Percentiles rank a stretch among this genome's conserved stretches.
These are phyloP conservation scores for Pseudoperonospora humuli DNA, from an alignment of 352 stramenopile species.

Conservation along the genomic window DNA sequence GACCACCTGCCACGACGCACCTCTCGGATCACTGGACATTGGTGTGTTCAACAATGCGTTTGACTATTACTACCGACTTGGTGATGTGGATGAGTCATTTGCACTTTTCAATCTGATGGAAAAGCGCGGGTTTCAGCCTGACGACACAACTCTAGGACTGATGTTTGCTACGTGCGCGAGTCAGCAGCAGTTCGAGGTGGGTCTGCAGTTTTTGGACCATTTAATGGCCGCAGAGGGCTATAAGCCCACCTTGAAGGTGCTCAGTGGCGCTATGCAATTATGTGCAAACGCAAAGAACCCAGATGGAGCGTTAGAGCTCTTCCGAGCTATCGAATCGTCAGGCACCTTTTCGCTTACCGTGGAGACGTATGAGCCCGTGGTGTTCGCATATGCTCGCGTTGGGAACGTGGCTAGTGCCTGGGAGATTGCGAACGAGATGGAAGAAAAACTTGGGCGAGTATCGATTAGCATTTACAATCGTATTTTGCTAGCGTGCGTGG, in stretches of 20 bases:
- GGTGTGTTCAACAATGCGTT: slow-evolving; percentile 62
- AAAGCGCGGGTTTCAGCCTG: slow-evolving; percentile 28
- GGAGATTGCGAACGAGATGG: slow-evolving; percentile 33
- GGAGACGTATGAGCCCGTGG: slow-evolving; percentile 37
- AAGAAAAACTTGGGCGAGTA: slow-evolving; percentile 32
- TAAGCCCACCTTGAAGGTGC: slow-evolving; percentile 33
- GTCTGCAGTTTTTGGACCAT: slow-evolving; percentile 55
- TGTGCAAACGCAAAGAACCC: slow-evolving; percentile 40
- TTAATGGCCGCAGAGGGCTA: slow-evolving; percentile 37
- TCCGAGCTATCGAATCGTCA: slow-evolving; percentile 41
- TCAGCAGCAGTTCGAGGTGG: slow-evolving; percentile 37
- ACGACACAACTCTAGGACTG: slow-evolving; percentile 43
- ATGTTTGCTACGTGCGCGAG: slow-evolving; percentile 50
- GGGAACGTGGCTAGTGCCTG: slow-evolving; percentile 41
- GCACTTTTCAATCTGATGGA: slow-evolving; percentile 58
- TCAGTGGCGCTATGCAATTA: slow-evolving; percentile 46
- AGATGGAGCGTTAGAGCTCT: slow-evolving; percentile 40
- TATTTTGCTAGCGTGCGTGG: slow-evolving; percentile 47
- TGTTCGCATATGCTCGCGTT: slow-evolving; percentile 43
- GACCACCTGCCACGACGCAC: slow-evolving; percentile 36
- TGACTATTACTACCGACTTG: slow-evolving; percentile 48
- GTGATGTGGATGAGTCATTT: slow-evolving; percentile 40
- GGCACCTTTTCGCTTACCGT: slow-evolving; percentile 23
- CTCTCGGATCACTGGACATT: slow-evolving; percentile 25
- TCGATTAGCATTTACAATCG: slow-evolving; percentile 46